phyloP scores from a whole-genome alignment of 2,329 filamentous ascomycete genomes.

The Fusarium graminum region DNA sequence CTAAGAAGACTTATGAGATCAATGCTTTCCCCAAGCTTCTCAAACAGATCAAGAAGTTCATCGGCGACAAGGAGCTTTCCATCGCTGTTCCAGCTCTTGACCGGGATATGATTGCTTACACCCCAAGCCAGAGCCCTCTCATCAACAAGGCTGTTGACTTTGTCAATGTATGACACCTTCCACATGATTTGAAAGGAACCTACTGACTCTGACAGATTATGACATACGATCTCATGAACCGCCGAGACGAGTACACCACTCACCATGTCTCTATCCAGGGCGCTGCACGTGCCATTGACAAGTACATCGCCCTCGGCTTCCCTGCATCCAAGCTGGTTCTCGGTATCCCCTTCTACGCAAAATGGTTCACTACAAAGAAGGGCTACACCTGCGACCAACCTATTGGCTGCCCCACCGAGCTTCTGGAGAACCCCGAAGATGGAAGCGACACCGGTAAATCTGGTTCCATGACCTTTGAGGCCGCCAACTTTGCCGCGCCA shows the following conservation, averaged over 20 bases:
- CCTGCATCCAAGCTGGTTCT: constrained; percentile 70
- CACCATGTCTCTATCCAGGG: constrained; percentile 72
- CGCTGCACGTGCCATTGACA: constrained; percentile 67
- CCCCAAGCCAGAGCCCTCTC: constrained; percentile 64
- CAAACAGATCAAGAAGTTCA: constrained; percentile 66
- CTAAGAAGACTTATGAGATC: constrained; percentile 70
- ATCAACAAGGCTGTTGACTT: constrained; percentile 74
- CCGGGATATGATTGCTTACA: constrained; percentile 78
- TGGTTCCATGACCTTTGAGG: constrained; percentile 58
- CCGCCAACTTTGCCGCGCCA: constrained; percentile 45
- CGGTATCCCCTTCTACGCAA: constrained; percentile 77
- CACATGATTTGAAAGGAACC: no score
- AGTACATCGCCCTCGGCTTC: constrained; percentile 70
- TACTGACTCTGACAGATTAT: constrained; percentile 61
- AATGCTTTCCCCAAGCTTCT: constrained; percentile 72
- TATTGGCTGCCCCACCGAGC: constrained; percentile 69
- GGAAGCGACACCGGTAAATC: constrained; percentile 69
- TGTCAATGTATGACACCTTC: constrained; percentile 62
- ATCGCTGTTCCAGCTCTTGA: constrained; percentile 74
- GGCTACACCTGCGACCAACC: constrained; percentile 60
- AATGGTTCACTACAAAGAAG: constrained; percentile 72
- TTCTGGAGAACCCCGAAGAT: constrained; percentile 67
- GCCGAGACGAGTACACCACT: constrained; percentile 73
- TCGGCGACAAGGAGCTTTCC: constrained; percentile 73
- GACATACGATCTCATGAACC: constrained; percentile 80